A percentile compares a stretch with the other conserved stretches of the same genome.
phyloP scores from a whole-genome alignment of 495 filamentous ascomycete genomes.

The Hyphodiscus hymeniophilus region DNA sequence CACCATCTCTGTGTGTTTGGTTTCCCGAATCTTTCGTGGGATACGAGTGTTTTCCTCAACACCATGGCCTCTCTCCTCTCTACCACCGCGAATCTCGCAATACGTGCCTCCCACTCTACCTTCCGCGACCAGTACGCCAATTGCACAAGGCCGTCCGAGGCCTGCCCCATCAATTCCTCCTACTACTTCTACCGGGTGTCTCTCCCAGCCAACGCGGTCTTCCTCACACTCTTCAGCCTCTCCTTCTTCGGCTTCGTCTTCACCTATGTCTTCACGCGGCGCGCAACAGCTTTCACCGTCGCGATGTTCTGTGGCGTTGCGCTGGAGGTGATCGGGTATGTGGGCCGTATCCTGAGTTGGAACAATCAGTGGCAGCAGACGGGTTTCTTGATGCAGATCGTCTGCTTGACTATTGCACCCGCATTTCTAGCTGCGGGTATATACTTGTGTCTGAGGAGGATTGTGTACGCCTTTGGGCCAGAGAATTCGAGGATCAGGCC shows the following conservation, averaged over 20 bases:
- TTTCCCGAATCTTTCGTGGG: background rate
- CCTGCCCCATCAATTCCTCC: conserved; percentile 16
- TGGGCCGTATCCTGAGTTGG: conserved; percentile 31
- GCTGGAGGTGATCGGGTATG: conserved; percentile 34
- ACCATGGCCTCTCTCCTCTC: conserved; percentile 6
- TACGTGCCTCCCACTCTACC: conserved; percentile 1
- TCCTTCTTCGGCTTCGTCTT: conserved; percentile 17
- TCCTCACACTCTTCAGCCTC: conserved; percentile 22
- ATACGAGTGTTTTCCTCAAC: too few relatives aligned
- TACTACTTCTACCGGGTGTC: conserved; percentile 23
- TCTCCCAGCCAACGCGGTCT: conserved; percentile 23
- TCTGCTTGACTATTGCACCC: conserved; percentile 53
- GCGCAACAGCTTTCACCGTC: conserved; percentile 28
- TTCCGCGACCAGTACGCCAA: background rate
- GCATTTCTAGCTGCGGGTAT: conserved; percentile 55
- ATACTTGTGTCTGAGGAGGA: conserved; percentile 54
- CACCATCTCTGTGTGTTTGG: background rate
- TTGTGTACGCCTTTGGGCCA: conserved; percentile 49
- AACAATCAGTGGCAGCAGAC: conserved; percentile 30
- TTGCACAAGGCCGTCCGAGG: conserved; percentile 11
- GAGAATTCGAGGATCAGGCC: conserved; percentile 56
- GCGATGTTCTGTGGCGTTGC: conserved; percentile 30
- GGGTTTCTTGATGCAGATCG: conserved; percentile 30
- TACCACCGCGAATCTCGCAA: conserved; percentile 1
- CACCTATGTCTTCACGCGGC: conserved; percentile 14